Conservation (phyloP, 2,329 filamentous ascomycete genomes). For the Elsinoe batatas region DNA sequence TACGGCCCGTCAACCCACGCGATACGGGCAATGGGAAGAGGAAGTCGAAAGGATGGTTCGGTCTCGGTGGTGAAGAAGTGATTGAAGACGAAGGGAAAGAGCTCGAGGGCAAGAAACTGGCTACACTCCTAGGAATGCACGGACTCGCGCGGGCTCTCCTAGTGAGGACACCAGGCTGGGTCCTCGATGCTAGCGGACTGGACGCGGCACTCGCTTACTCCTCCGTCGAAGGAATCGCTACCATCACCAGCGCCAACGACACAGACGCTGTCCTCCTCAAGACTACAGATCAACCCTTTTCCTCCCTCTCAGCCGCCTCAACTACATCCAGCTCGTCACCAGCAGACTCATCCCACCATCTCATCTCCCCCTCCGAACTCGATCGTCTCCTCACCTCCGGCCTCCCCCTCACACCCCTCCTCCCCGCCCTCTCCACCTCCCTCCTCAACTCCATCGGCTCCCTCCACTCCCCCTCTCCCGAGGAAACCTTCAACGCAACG, state of each 20-base stretch:
- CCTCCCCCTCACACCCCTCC: conserved; percentile 9
- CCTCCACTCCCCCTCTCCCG: conserved; percentile 21
- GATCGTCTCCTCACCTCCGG: not conserved
- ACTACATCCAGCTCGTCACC: no score
- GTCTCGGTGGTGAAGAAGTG: conserved; percentile 23
- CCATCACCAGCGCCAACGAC: conserved; percentile 27
- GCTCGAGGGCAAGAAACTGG: conserved; percentile 21
- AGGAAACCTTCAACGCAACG: conserved; percentile 34
- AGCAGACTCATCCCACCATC: not conserved
- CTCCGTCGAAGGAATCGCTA: conserved; percentile 27
- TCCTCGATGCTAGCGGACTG: conserved; percentile 38
- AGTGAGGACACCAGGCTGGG: conserved; percentile 35
- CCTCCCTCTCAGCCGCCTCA: no score
- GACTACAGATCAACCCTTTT: conserved; percentile 16
- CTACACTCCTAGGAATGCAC: conserved; percentile 35
- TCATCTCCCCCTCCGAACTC: not conserved
- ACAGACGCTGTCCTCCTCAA: conserved; percentile 25
- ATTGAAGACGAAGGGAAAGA: not conserved
- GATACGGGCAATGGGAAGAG: conserved; percentile 28
- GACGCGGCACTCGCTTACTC: conserved; percentile 36
- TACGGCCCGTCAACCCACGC: conserved; percentile 33
- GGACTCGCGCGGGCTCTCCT: conserved; percentile 38
- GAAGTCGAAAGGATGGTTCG: conserved; percentile 21
- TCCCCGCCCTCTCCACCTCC: conserved; percentile 12
- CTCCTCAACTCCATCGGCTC: conserved; percentile 24